Base-by-base conservation (phyloP, 202 grass and related monocot genomes). In the Carex sylvatica region DNA sequence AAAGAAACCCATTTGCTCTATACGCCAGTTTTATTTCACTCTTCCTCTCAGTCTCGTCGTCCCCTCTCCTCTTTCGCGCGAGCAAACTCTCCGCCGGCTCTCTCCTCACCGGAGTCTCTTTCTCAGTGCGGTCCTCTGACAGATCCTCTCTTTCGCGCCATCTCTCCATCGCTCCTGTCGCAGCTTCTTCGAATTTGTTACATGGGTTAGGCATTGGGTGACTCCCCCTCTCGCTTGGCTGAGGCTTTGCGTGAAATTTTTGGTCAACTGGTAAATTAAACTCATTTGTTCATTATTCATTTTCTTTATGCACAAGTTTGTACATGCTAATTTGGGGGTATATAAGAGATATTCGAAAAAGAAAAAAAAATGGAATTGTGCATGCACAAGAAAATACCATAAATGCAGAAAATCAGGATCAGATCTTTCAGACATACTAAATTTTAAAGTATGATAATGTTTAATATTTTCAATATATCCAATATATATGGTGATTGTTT, bases 211-310 rank as follows among this genome's bases (percentile, higher is more conserved):
- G 33, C 33, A 4, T 35, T 97, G 94, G 92, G 92, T 91, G 92
- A 97, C 52, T 97, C 92, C 61, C 94, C 94, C 47, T 97, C 94
- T 9, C 88, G 92, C 28, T 97, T 88, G 90, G 90, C 90, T 68
- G 94, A 97, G 76, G 94, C 91, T 44, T 89, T 97, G 86, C 89
- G 94, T 89, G 94, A 97, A 60, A 97, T 97, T 79, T 94, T 91
- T n/a, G 91, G 91, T 54, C 89, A 86, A 88, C 71, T 92, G 84
- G 90, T 92, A 89, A 74, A 47, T 64, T 38, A 35, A 36, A 12
- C n/a, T 80, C 82, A 60, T 70, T 81, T 83, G 4, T 14, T 13
- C 18, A 8, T 47, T 78, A 64, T 31, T 4, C 28, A 56, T 30
- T 14, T 90, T 86, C 31, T 53, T 6, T 26, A 26, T 26, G 26